These are phyloP conservation scores for Xylariaceae sp. DNA, from an alignment of 2,329 filamentous ascomycete species.

Conservation along the genomic window DNA sequence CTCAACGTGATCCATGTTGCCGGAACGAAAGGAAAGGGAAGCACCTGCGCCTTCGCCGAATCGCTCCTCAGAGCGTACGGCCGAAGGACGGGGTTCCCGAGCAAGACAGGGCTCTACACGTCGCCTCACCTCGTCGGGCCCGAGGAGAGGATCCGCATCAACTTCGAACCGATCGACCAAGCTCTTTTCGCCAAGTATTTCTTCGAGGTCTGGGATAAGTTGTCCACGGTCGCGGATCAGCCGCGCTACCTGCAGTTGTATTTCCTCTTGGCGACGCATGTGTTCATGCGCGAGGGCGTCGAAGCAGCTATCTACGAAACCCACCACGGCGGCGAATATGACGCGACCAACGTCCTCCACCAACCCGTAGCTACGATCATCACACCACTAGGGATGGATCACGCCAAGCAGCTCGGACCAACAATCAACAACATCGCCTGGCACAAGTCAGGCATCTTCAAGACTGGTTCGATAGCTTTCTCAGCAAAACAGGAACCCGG, in stretches of 20 bases:
- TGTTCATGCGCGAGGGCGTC: slow-evolving; percentile 41
- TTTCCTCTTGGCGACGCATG: slow-evolving; percentile 41
- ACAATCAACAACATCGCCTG: slow-evolving; percentile 46
- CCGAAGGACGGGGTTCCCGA: slow-evolving; percentile 18
- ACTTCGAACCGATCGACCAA: slow-evolving; percentile 34
- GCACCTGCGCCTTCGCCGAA: slow-evolving; percentile 45
- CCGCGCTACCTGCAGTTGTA: slow-evolving; percentile 35
- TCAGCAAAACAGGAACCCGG: slow-evolving; percentile 32
- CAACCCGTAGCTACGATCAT: slow-evolving; percentile 41
- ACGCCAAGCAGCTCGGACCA: slow-evolving; percentile 40
- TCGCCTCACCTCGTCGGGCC: slow-evolving; percentile 44
- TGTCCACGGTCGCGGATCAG: slow-evolving; percentile 17
- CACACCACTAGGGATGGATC: slow-evolving; percentile 45
- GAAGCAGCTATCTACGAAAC: slow-evolving; percentile 44
- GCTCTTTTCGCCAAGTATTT: slow-evolving; percentile 41
- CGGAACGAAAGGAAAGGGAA: slow-evolving; percentile 54
- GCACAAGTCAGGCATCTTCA: slow-evolving; percentile 51
- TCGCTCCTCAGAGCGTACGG: slow-evolving; percentile 36
- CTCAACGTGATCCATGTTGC: slow-evolving; percentile 49
- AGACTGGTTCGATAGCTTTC: slow-evolving; percentile 36
- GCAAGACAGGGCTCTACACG: slow-evolving; percentile 45
- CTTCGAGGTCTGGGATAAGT: slow-evolving; percentile 40
- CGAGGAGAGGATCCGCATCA: slow-evolving; percentile 41
- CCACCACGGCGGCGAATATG: slow-evolving; percentile 43
- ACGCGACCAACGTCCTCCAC: slow-evolving; percentile 46